Evolutionary conservation across 2,329 filamentous ascomycete genomes (phyloP).

Genomic region (Aspergillus amoenus): DNA sequence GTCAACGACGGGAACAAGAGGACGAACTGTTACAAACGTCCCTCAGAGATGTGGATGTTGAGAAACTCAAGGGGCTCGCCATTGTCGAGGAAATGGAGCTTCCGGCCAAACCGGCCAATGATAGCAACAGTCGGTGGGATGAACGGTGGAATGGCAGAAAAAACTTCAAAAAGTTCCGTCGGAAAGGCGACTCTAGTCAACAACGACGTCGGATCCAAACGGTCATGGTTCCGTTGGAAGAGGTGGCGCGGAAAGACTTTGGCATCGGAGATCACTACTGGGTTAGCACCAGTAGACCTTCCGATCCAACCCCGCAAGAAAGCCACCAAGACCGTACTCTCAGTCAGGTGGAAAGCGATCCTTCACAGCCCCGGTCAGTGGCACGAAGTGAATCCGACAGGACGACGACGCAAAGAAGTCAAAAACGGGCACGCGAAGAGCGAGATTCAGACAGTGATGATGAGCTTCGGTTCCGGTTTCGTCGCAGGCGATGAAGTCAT

Average conservation of each 20-base stretch:
- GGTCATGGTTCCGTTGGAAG: slow-evolving; percentile 70
- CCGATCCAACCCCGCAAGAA: slow-evolving; percentile 22
- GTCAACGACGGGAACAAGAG: slow-evolving; percentile 54
- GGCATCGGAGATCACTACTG: slow-evolving; percentile 77
- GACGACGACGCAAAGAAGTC: slow-evolving; percentile 20
- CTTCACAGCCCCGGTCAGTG: slow-evolving; percentile 15
- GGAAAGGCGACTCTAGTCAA: slow-evolving; percentile 33
- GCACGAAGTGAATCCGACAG: slow-evolving; percentile 22
- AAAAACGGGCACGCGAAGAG: slow-evolving; percentile 36
- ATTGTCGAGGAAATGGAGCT: slow-evolving; percentile 77
- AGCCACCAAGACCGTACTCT: slow-evolving; percentile 19
- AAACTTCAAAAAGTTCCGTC: slow-evolving; percentile 86
- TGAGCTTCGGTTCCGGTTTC: slow-evolving; percentile 56
- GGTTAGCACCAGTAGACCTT: slow-evolving; percentile 45
- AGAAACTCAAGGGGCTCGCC: slow-evolving; percentile 70
- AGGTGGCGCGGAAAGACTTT: slow-evolving; percentile 69
- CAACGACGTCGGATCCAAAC: slow-evolving; percentile 47
- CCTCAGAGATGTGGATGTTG: slow-evolving; percentile 66
- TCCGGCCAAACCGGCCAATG: slow-evolving; percentile 32
- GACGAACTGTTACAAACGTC: slow-evolving; percentile 54
- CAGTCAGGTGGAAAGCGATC: slow-evolving; percentile 9
- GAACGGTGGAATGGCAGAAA: slow-evolving; percentile 88
- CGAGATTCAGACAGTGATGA: slow-evolving; percentile 58
- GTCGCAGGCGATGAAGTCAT: slow-evolving; percentile 41
- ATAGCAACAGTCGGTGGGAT: slow-evolving; percentile 67